phyloP scores from a whole-genome alignment of 1,139 yeast species.

The Debaryomycetaceae sp. region DNA sequence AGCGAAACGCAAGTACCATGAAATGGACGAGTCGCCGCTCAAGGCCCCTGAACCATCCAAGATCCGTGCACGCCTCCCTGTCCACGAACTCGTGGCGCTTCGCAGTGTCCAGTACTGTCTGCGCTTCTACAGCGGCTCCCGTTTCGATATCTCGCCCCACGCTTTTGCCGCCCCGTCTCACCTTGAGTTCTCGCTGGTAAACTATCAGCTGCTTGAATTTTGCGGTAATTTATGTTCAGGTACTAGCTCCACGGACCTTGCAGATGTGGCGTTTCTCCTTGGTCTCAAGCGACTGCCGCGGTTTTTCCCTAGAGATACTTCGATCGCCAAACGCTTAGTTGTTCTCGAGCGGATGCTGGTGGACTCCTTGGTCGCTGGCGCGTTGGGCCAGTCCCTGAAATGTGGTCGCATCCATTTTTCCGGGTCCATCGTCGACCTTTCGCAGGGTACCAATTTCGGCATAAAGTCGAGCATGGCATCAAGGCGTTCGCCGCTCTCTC shows the following conservation, averaged over 20 bases:
- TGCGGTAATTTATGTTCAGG: no score
- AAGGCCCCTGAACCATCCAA: not conserved
- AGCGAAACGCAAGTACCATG: no score
- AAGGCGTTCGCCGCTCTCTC: conserved; percentile 18
- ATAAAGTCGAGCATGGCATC: conserved; percentile 3
- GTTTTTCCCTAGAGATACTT: conserved; percentile 2
- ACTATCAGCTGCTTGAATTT: conserved; percentile 10
- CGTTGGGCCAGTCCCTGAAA: not conserved
- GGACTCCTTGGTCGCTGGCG: conserved; percentile 1
- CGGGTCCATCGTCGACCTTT: conserved; percentile 28
- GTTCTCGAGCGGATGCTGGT: conserved; percentile 4
- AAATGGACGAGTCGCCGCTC: no score
- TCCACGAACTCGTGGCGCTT: conserved; percentile 11
- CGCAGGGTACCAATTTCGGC: conserved; percentile 24
- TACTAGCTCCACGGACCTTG: no score
- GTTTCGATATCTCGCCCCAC: conserved; percentile 8
- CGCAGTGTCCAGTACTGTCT: conserved; percentile 12
- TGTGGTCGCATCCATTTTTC: conserved; percentile 2
- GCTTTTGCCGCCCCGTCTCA: conserved; percentile 5
- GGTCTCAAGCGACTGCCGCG: conserved; percentile 2
- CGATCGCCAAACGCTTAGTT: conserved; percentile 3
- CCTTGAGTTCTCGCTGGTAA: conserved; percentile 12
- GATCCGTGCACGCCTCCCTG: conserved; percentile 1
- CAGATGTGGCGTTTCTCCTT: conserved; percentile 3
- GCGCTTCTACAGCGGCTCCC: conserved; percentile 11